These are phyloP conservation scores for Clitopilus passeckerianus DNA, from an alignment of 768 basidiomycete species.

Conservation along the genomic window DNA sequence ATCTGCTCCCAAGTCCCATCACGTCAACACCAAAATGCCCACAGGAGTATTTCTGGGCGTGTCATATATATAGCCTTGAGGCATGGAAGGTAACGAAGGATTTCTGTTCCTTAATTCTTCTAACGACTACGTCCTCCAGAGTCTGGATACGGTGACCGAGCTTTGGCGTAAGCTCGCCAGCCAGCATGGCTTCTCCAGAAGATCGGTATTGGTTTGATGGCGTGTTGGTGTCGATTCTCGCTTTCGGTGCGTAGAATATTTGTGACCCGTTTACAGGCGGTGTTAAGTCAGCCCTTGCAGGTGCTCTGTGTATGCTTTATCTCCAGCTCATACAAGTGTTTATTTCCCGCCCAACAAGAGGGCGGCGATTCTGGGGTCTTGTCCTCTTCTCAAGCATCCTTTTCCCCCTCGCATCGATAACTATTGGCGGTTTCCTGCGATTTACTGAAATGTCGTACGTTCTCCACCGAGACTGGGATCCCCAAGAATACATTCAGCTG, in stretches of 20 bases:
- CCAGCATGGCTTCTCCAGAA: not conserved
- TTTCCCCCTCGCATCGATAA: slow-evolving; percentile 12
- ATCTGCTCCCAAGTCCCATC: not conserved
- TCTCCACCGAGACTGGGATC: slow-evolving; percentile 7
- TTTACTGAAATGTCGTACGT: slow-evolving; percentile 13
- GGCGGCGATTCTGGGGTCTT: slow-evolving; percentile 14
- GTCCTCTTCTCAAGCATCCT: slow-evolving; percentile 13
- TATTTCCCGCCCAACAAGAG: slow-evolving; percentile 15
- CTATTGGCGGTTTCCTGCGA: slow-evolving; percentile 13
- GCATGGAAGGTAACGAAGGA: not conserved
- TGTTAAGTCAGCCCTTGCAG: not conserved
- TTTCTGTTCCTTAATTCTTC: not conserved
- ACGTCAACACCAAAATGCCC: not conserved
- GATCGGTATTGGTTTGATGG: slow-evolving; percentile 2
- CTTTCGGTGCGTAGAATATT: slow-evolving; percentile 10
- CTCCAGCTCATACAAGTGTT: slow-evolving; percentile 15
- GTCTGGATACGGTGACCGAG: not conserved
- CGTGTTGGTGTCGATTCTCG: slow-evolving; percentile 10
- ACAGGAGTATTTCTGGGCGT: not conserved
- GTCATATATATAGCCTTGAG: not conserved
- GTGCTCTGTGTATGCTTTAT: slow-evolving; percentile 17
- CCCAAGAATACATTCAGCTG: slow-evolving; percentile 2
- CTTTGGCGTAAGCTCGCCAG: not conserved
- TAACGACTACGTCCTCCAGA: not conserved
- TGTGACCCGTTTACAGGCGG: too few species aligned